A percentile compares a stretch with the other conserved stretches of the same genome.
phyloP scores from a whole-genome alignment of 352 stramenopile species.

The Phytophthora pinifolia region DNA sequence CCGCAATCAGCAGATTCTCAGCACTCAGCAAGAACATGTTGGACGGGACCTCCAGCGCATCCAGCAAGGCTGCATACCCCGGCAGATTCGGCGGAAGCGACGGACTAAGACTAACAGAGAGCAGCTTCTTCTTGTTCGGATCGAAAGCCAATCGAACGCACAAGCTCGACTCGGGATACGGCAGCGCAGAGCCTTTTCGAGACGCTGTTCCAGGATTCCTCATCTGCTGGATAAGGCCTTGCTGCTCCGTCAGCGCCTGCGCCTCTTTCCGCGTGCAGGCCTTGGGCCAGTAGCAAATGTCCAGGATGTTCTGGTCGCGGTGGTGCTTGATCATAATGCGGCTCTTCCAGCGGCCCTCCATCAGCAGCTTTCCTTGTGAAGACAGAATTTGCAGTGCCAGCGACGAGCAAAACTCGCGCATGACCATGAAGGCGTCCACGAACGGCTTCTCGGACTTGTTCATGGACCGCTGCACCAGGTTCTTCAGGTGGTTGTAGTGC shows the following conservation, averaged over 20 bases:
- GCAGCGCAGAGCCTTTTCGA: constrained; percentile 25
- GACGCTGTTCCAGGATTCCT: constrained; percentile 35
- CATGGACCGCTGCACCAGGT: constrained; percentile 84
- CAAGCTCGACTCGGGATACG: constrained; percentile 67
- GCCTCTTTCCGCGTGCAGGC: constrained; percentile 62
- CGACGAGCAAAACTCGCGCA: constrained; percentile 84
- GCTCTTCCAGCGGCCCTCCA: constrained; percentile 82
- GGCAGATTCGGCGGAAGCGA: constrained; percentile 67
- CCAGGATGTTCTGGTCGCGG: constrained; percentile 72
- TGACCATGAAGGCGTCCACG: constrained; percentile 76
- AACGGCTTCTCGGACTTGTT: constrained; percentile 83
- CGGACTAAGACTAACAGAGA: constrained; percentile 65
- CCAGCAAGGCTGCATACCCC: constrained; percentile 47
- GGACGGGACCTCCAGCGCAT: constrained; percentile 63
- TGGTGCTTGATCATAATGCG: constrained; percentile 79
- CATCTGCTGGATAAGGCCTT: constrained; percentile 59
- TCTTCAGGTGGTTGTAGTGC: constrained; percentile 85
- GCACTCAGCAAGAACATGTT: constrained; percentile 81
- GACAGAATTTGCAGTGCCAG: constrained; percentile 76
- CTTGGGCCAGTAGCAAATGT: constrained; percentile 84
- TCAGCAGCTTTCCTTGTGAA: constrained; percentile 72
- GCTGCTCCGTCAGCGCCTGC: constrained; percentile 55
- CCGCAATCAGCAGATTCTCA: constrained; percentile 72
- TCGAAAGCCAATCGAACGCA: constrained; percentile 72
- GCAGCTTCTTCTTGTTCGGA: constrained; percentile 54